Evolutionary conservation across 1,139 yeast species (phyloP).

Genomic region (Citeromyces siamensis): DNA sequence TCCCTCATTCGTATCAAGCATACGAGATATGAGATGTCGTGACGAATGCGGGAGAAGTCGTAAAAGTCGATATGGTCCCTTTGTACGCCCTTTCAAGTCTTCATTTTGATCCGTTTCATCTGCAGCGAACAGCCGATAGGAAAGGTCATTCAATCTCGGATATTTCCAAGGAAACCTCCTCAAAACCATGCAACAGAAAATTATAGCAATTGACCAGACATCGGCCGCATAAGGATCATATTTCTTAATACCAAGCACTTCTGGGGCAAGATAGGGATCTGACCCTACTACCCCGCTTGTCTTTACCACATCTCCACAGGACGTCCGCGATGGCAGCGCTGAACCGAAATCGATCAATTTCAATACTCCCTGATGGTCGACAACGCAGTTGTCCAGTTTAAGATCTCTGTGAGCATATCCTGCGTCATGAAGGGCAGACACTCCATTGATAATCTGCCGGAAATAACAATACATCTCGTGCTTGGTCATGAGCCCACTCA

Average conservation of each 20-base stretch:
- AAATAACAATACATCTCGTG: conserved; percentile 57
- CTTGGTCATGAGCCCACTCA: conserved; percentile 53
- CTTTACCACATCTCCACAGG: conserved; percentile 21
- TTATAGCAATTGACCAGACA: conserved; percentile 71
- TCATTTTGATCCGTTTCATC: conserved; percentile 7
- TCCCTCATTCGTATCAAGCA: conserved; percentile 59
- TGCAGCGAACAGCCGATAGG: conserved; percentile 15
- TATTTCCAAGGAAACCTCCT: conserved; percentile 73
- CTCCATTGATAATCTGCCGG: conserved; percentile 53
- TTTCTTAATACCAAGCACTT: conserved; percentile 32
- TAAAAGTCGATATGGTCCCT: conserved; percentile 84
- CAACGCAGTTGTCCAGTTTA: conserved; percentile 71
- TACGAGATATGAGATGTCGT: conserved; percentile 61
- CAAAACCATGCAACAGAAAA: conserved; percentile 62
- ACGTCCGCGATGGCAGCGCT: conserved; percentile 48
- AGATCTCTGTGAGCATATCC: conserved; percentile 73
- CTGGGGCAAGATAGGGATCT: conserved; percentile 76
- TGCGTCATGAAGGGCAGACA: conserved; percentile 43
- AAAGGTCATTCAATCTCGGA: conserved; percentile 41
- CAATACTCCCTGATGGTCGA: conserved; percentile 42
- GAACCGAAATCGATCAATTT: conserved; percentile 73
- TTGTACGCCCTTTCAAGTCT: conserved; percentile 24
- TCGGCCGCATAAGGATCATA: conserved; percentile 69
- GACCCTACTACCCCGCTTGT: conserved; percentile 72
- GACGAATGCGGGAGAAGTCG: conserved; percentile 81